These are phyloP conservation scores for Spongospora subterranea DNA, from an alignment of 208 protist genomes.

Conservation along the genomic window DNA sequence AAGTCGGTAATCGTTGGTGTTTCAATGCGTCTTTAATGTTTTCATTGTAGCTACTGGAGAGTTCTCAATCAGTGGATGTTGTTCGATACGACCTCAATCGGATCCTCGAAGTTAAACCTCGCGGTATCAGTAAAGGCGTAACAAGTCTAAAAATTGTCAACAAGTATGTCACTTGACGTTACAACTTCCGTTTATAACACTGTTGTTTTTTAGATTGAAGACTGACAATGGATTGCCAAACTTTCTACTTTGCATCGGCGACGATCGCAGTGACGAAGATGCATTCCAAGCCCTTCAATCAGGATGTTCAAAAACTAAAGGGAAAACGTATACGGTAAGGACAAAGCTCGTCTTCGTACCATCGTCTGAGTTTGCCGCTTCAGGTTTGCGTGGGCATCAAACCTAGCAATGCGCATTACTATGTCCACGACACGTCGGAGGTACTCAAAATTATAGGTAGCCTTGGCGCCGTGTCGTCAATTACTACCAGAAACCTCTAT, in stretches of 20 bases:
- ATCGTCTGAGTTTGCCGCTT: not conserved
- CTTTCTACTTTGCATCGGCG: slow-evolving; percentile 51
- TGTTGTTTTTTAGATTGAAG: not conserved
- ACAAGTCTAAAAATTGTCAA: slow-evolving; percentile 13
- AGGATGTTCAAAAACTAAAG: not conserved
- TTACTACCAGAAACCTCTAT: not conserved
- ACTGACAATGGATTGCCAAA: not conserved
- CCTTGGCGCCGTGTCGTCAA: not conserved
- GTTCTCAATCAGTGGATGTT: slow-evolving; percentile 55
- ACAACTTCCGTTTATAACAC: not conserved
- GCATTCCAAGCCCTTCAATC: slow-evolving; percentile 32
- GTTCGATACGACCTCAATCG: slow-evolving; percentile 60
- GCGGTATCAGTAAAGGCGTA: slow-evolving; percentile 46
- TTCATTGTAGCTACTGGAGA: slow-evolving; percentile 51
- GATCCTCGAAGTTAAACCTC: slow-evolving; percentile 58
- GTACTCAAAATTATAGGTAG: slow-evolving; percentile 26
- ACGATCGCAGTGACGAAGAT: slow-evolving; percentile 59
- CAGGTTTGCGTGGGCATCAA: slow-evolving; percentile 58
- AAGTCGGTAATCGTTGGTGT: not conserved
- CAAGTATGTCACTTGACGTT: not conserved
- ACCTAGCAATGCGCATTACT: slow-evolving; percentile 62
- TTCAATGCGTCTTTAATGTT: slow-evolving; percentile 54
- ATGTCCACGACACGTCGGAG: slow-evolving; percentile 58
- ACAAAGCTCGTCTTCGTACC: not conserved
- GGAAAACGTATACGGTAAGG: slow-evolving; percentile 18